Evolutionary conservation across 805 yeast species (phyloP), one percentile per base, ranked within the genome.

Genomic region (Cyberlindnera xishuangbannaensis): DNA sequence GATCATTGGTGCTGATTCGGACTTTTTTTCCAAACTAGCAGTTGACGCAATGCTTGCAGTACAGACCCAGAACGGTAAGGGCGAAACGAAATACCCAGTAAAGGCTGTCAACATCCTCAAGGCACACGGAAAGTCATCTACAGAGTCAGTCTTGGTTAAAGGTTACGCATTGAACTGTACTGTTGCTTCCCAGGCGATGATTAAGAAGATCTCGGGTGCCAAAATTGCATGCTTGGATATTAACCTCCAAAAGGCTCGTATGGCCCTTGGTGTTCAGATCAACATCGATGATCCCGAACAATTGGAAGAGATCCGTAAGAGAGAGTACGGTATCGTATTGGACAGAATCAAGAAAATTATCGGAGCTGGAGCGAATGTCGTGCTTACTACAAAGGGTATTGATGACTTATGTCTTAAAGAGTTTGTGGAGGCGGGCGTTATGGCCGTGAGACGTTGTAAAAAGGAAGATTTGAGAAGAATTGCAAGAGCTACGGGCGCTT

Each of bases 241-340:
- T 60, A 90, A 94, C 62, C 67, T 92, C 55, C 98, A 94, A 59
- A 90, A 88, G 59, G 92, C 95, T 3, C 77, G 88, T 56, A 86
- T 92, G 96, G 96, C 97, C 26, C 78, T 92, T 78, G 99, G 99
- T 35, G 97, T 92, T 33, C 95, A 87, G 60, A 84, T 92, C 60
- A 88, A 88, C 56, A 86, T 92, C 55, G 95, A 85, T 50, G 97
- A 92, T 58, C 98, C 99, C 26, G 96, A 92, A 50, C 95, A 86
- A 62, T 73, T 92, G 48, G 99, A 92, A 65, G 67, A 77, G 78
- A 58, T 96, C 92, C 30, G 98, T 88, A 69, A 83, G 78, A 64
- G 82, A 73, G 46, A 92, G 85, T 68, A 90, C 85, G 97, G 83
- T 73, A 64, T 69, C 18, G 53, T 52, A 13, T 27, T 52, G 30